A percentile compares a stretch with the other conserved stretches of the same genome.
Evolutionary conservation across 768 basidiomycete genomes (phyloP).

Genomic region (Russula virescens): DNA sequence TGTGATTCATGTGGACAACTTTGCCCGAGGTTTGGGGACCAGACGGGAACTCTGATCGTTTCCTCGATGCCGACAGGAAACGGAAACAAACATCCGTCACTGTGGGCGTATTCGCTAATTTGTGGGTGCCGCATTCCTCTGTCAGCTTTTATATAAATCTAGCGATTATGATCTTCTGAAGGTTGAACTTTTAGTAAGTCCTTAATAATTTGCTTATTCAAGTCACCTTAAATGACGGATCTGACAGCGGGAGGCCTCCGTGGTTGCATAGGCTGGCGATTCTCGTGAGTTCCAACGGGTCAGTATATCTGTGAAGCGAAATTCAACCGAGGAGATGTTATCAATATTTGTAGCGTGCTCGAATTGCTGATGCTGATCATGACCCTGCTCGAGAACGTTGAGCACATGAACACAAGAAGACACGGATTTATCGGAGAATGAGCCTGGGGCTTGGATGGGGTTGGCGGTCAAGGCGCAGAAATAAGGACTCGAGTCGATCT

Average conservation of each 20-base stretch:
- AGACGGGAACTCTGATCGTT: conserved; percentile 23
- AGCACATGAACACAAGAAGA: conserved; percentile 13
- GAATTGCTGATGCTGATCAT: conserved; percentile 11
- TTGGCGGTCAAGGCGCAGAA: conserved; percentile 17
- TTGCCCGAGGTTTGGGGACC: conserved; percentile 22
- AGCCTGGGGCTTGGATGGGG: conserved; percentile 18
- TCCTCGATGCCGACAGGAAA: conserved; percentile 21
- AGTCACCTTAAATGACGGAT: background rate
- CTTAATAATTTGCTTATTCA: background rate
- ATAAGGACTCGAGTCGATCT: background rate
- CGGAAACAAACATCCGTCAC: too few relatives aligned
- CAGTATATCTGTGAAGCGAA: background rate
- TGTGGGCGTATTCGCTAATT: conserved; percentile 21
- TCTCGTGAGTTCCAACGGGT: conserved; percentile 13
- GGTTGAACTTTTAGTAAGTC: conserved; percentile 24
- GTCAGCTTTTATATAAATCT: background rate
- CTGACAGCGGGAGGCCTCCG: conserved; percentile 19
- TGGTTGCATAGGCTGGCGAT: conserved; percentile 20
- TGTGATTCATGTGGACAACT: background rate
- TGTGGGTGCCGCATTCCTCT: conserved; percentile 12
- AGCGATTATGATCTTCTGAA: background rate
- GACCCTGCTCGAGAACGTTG: conserved; percentile 22
- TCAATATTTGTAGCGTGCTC: conserved; percentile 7
- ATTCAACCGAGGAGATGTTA: background rate
- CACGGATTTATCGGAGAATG: conserved; percentile 15